These are phyloP conservation scores for Leptographium procerum DNA, from an alignment of 2,329 filamentous ascomycete species.

Conservation along the genomic window DNA sequence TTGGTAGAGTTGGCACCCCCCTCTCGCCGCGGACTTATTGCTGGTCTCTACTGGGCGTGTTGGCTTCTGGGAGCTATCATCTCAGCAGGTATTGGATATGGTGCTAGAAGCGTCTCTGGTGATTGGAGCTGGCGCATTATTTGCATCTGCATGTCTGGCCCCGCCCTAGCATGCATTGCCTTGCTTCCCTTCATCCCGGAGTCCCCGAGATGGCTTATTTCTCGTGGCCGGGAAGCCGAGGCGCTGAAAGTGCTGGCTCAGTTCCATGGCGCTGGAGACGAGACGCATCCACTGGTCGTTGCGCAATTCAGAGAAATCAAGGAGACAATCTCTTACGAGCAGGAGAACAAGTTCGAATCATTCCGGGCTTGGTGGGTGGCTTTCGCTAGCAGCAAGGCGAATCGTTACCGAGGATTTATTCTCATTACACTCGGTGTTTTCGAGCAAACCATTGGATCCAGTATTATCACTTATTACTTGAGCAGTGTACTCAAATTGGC, in stretches of 20 bases:
- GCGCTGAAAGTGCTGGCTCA: conserved; percentile 30
- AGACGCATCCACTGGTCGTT: conserved; percentile 19
- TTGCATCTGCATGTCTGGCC: conserved; percentile 5
- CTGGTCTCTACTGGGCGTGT: conserved; percentile 35
- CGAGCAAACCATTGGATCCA: conserved; percentile 31
- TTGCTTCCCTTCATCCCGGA: conserved; percentile 32
- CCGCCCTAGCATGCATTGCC: conserved; percentile 30
- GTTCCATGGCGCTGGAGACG: conserved; percentile 39
- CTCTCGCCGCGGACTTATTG: conserved; percentile 32
- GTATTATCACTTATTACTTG: conserved; percentile 35
- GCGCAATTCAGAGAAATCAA: conserved; percentile 10
- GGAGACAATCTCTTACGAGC: conserved; percentile 16
- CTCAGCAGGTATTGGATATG: conserved; percentile 31
- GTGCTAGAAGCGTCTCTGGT: conserved; percentile 23
- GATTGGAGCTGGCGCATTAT: conserved; percentile 32
- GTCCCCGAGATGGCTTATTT: conserved; percentile 37
- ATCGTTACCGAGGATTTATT: conserved; percentile 1
- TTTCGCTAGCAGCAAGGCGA: not conserved
- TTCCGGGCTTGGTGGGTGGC: conserved; percentile 1
- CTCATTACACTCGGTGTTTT: conserved; percentile 24
- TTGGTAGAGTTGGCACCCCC: conserved; percentile 16
- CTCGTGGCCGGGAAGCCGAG: conserved; percentile 30
- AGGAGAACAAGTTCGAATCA: conserved; percentile 8
- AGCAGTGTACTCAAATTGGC: conserved; percentile 36
- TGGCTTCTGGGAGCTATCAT: conserved; percentile 36